Percentiles rank a stretch among this genome's conserved stretches.
Evolutionary conservation across 1,139 yeast species (phyloP).

Genomic region (Taphrina flavorubra): DNA sequence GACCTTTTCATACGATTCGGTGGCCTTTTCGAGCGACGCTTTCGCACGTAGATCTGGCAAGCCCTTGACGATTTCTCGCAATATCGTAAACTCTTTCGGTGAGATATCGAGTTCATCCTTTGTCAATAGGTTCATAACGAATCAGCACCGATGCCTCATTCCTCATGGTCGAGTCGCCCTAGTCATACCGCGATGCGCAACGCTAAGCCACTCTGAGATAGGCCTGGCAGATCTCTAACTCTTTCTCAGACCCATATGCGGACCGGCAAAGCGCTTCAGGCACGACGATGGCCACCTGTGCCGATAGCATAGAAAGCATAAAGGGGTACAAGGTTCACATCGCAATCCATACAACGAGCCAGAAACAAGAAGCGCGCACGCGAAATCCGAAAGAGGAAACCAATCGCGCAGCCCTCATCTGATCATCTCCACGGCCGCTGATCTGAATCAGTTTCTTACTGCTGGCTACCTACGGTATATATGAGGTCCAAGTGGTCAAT

Average conservation of each 20-base stretch:
- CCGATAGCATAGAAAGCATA: not conserved
- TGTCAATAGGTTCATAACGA: slow-evolving; percentile 28
- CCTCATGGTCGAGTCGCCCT: slow-evolving; percentile 1
- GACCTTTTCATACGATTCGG: slow-evolving; percentile 4
- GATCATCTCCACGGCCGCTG: too few species aligned
- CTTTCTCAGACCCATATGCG: too few species aligned
- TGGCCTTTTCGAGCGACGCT: slow-evolving; percentile 22
- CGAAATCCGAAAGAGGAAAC: slow-evolving; percentile 2
- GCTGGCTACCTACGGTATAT: too few species aligned
- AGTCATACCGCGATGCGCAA: slow-evolving; percentile 2
- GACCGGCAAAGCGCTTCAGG: too few species aligned
- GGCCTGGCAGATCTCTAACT: too few species aligned
- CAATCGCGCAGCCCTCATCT: not conserved
- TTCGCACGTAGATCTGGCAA: slow-evolving; percentile 12
- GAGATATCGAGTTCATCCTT: slow-evolving; percentile 21
- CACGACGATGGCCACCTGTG: too few species aligned
- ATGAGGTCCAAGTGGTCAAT: too few species aligned
- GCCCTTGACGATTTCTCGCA: slow-evolving; percentile 22
- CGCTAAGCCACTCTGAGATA: too few species aligned
- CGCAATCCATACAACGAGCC: too few species aligned
- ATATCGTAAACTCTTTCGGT: slow-evolving; percentile 12
- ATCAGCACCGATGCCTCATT: not conserved
- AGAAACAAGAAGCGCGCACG: not conserved
- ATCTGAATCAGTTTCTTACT: too few species aligned
- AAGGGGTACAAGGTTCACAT: not conserved